Conservation (phyloP, 257 asterid genomes). For the Coffea canephora region DNA sequence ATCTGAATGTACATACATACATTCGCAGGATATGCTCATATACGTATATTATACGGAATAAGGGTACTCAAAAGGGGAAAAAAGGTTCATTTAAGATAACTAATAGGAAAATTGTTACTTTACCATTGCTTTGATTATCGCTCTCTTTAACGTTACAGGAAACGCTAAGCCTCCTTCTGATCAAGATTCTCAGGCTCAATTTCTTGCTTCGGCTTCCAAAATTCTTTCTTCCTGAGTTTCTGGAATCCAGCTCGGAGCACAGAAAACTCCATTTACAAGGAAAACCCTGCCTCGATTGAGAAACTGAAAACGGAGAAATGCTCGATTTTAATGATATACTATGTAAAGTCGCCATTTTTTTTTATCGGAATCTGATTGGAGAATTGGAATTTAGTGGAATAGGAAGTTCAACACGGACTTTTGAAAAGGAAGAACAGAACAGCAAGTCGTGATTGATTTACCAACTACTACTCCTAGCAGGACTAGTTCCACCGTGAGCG, state of each 20-base stretch:
- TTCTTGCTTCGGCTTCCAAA: constrained; percentile 30
- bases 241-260: constrained; percentile 1
- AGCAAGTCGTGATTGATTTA: background rate
- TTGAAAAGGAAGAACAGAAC: background rate
- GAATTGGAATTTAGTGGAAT: background rate
- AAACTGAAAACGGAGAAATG: constrained; percentile 23
- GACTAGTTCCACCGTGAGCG: background rate
- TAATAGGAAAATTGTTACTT: constrained; percentile 10
- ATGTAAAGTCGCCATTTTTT: constrained; percentile 60
- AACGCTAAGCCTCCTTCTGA: constrained; percentile 40
- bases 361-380: background rate
- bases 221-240: constrained; percentile 18
- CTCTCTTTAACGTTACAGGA: constrained; percentile 47
- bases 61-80: background rate
- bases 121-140: constrained; percentile 56
- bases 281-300: constrained; percentile 28
- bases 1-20: background rate
- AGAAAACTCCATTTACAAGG: constrained; percentile 9
- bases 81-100: background rate
- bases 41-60: background rate
- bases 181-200: constrained; percentile 26
- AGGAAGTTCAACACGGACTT: constrained; percentile 1
- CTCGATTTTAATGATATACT: constrained; percentile 43
- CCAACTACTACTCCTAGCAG: background rate
- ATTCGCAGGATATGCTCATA: background rate